A percentile compares a stretch with the other conserved stretches of the same genome.
Evolutionary conservation across 1,284 basidiomycete genomes (phyloP).

Genomic region (Irpex sp.): DNA sequence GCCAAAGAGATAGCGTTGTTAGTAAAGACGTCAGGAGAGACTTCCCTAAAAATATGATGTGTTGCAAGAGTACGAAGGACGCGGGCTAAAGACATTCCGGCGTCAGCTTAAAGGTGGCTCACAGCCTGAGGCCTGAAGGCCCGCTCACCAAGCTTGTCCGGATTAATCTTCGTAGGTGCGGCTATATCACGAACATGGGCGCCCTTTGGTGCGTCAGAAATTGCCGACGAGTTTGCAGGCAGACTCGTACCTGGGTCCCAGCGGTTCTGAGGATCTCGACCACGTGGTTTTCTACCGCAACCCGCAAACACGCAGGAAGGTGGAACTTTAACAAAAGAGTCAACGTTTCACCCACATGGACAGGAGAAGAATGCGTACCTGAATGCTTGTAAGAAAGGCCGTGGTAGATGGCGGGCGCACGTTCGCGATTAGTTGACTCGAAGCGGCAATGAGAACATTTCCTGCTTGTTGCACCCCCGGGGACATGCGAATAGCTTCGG

Average conservation of each 20-base stretch:
- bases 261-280: constrained; percentile 34
- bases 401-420: constrained; percentile 14
- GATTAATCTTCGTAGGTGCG: constrained; percentile 15
- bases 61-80: constrained; percentile 27
- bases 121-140: too few species aligned
- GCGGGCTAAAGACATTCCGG: constrained; percentile 17
- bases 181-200: constrained; percentile 23
- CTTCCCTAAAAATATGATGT: constrained; percentile 26
- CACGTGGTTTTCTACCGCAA: constrained; percentile 30
- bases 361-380: too few species aligned
- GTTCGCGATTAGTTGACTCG: constrained; percentile 16
- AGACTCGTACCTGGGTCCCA: constrained; percentile 24
- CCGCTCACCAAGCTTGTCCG: constrained; percentile 13
- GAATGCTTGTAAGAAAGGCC: neutral
- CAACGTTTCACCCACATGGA: too few species aligned
- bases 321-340: constrained; percentile 8
- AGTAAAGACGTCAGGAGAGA: constrained; percentile 28
- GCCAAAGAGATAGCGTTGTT: constrained; percentile 27
- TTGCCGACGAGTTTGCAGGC: neutral
- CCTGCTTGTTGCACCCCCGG: constrained; percentile 7
- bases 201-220: constrained; percentile 6
- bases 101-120: neutral
- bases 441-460: constrained; percentile 15
- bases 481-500: constrained; percentile 13
- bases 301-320: constrained; percentile 21